phyloP scores from a whole-genome alignment of 345 rosid genomes.

The Citrus sp. region DNA sequence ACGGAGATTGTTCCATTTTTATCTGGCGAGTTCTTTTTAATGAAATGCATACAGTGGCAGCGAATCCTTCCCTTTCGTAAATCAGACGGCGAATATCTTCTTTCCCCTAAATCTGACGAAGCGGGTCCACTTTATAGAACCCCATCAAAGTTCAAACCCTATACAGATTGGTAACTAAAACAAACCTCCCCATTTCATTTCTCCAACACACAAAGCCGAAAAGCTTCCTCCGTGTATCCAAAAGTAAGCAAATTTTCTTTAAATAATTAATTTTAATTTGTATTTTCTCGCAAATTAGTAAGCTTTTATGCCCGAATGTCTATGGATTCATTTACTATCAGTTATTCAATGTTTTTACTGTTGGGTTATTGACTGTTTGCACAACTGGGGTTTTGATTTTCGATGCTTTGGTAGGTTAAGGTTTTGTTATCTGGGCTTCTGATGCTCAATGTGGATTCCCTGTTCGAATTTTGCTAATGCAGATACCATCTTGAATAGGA shows the following conservation, averaged over 20 bases:
- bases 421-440: not conserved
- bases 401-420: not conserved
- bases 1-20: no score
- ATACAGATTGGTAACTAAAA: no score
- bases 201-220: no score
- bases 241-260: not conserved
- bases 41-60: no score
- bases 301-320: not conserved
- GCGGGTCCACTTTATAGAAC: not conserved
- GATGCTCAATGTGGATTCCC: not conserved
- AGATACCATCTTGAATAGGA: not conserved
- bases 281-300: not conserved
- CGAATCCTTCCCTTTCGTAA: not conserved
- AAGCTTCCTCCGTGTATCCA: not conserved
- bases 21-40: no score
- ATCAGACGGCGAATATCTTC: not conserved
- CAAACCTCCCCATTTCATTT: not conserved
- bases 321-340: not conserved
- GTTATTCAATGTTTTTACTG: not conserved
- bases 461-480: not conserved
- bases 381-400: not conserved
- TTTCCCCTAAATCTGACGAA: not conserved
- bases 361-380: not conserved
- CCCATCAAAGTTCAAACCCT: slow-evolving; percentile 1
- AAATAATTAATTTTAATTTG: no score